Evolutionary conservation across 805 yeast genomes (phyloP).

Genomic region (Tetrapisispora iriomotensis): DNA sequence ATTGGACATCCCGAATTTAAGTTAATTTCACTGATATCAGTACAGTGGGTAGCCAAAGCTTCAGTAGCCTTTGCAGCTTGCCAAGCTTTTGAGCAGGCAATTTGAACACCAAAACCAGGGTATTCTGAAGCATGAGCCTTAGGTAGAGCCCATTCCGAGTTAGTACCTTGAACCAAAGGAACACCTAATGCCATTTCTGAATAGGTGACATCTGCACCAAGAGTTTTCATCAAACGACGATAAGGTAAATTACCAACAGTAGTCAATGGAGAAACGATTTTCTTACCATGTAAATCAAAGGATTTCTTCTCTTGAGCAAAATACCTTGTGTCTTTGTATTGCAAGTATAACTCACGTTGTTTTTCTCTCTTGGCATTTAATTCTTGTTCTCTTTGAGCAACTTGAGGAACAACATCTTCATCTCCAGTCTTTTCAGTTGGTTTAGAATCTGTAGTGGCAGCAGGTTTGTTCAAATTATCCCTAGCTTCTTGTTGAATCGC

Average conservation of each 20-base stretch:
- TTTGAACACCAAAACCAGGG: conserved; percentile 89
- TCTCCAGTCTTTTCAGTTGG: neutral
- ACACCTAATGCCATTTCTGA: conserved; percentile 89
- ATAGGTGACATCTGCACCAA: conserved; percentile 90
- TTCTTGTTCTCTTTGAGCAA: conserved; percentile 19
- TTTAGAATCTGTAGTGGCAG: neutral
- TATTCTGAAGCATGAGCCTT: conserved; percentile 75
- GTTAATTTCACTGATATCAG: conserved; percentile 69
- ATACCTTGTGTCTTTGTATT: conserved; percentile 69
- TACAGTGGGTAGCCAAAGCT: conserved; percentile 38
- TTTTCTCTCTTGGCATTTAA: conserved; percentile 26
- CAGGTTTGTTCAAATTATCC: conserved; percentile 10
- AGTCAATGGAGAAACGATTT: conserved; percentile 89
- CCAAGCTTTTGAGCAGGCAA: conserved; percentile 88
- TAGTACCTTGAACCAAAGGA: conserved; percentile 81
- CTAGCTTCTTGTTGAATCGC: conserved; percentile 35
- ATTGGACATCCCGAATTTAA: conserved; percentile 97
- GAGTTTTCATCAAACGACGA: conserved; percentile 79
- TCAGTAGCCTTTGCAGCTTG: conserved; percentile 92
- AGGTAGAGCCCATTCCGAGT: conserved; percentile 96
- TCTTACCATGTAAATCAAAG: conserved; percentile 58
- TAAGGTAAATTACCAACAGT: conserved; percentile 96
- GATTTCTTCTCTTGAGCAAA: conserved; percentile 73
- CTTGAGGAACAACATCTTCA: conserved; percentile 11
- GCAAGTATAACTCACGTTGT: conserved; percentile 23